These are phyloP conservation scores for Amanita inopinata DNA, from an alignment of 768 basidiomycete species.

Conservation along the genomic window DNA sequence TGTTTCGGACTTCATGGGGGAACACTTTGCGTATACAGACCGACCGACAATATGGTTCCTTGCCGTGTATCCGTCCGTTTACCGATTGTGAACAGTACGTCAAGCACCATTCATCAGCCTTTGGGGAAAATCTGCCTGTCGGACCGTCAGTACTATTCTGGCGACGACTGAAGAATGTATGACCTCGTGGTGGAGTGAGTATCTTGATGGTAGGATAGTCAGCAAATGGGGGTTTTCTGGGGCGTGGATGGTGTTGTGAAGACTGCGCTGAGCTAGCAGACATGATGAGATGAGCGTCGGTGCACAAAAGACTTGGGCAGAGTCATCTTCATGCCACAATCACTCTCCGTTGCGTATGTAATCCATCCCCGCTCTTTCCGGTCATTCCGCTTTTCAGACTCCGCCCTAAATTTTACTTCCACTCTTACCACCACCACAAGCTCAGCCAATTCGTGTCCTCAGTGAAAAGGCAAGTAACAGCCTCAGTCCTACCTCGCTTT, in stretches of 20 bases:
- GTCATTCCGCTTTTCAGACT: background rate
- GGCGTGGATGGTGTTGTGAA: conserved; percentile 21
- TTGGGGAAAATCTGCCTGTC: conserved; percentile 46
- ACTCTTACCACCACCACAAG: background rate
- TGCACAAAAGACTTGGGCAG: conserved; percentile 4
- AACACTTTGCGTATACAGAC: conserved; percentile 59
- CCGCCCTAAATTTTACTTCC: background rate
- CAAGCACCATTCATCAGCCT: conserved; percentile 56
- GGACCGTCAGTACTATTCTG: conserved; percentile 8
- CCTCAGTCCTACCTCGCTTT: conserved; percentile 14
- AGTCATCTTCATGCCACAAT: conserved; percentile 1
- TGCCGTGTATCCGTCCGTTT: conserved; percentile 37
- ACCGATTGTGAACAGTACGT: conserved; percentile 53
- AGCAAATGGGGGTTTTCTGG: conserved; percentile 30
- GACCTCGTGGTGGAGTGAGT: conserved; percentile 41
- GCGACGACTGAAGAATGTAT: conserved; percentile 1
- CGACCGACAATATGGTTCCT: conserved; percentile 46
- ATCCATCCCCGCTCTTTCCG: background rate
- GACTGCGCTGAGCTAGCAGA: conserved; percentile 18
- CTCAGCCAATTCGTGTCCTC: too few species aligned
- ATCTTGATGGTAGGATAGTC: conserved; percentile 48
- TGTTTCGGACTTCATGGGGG: conserved; percentile 53
- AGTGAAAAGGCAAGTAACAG: conserved; percentile 12
- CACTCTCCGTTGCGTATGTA: conserved; percentile 1
- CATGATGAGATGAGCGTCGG: conserved; percentile 22